A percentile compares a stretch with the other conserved stretches of the same genome.
Conservation (phyloP, 2,329 filamentous ascomycete genomes). For the Dendryphion nanum region DNA sequence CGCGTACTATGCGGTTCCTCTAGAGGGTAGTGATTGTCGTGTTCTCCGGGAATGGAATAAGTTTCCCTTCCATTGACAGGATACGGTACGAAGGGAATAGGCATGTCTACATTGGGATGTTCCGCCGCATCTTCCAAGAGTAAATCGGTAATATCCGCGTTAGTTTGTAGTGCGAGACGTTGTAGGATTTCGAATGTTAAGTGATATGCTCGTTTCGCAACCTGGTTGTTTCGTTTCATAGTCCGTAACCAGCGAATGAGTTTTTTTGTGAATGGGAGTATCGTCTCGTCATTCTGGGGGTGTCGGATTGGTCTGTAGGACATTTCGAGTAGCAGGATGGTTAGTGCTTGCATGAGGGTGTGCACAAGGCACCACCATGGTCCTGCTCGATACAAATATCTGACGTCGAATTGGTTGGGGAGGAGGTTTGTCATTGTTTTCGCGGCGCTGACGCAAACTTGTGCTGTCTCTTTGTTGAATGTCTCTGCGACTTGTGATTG, state of each 20-base stretch:
- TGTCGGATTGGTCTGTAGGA: slow-evolving; percentile 14
- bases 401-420: neutral
- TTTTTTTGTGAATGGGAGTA: neutral
- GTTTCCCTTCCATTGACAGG: too few species aligned
- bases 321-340: slow-evolving; percentile 38
- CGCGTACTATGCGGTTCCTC: too few species aligned
- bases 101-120: too few species aligned
- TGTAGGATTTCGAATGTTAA: slow-evolving; percentile 16
- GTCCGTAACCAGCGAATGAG: neutral
- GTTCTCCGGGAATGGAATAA: too few species aligned
- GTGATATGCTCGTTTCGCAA: slow-evolving; percentile 31
- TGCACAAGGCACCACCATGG: slow-evolving; percentile 43
- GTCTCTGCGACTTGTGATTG: neutral
- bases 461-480: neutral
- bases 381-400: slow-evolving; percentile 11
- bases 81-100: too few species aligned
- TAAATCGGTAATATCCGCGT: neutral
- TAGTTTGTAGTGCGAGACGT: slow-evolving; percentile 8
- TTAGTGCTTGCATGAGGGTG: slow-evolving; percentile 37
- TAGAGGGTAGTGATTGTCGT: too few species aligned
- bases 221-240: slow-evolving; percentile 17
- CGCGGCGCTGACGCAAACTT: neutral
- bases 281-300: neutral
- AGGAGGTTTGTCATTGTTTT: neutral
- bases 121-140: too few species aligned